phyloP scores from a whole-genome alignment of 495 filamentous ascomycete genomes.

The Penicillium robsamsonii region DNA sequence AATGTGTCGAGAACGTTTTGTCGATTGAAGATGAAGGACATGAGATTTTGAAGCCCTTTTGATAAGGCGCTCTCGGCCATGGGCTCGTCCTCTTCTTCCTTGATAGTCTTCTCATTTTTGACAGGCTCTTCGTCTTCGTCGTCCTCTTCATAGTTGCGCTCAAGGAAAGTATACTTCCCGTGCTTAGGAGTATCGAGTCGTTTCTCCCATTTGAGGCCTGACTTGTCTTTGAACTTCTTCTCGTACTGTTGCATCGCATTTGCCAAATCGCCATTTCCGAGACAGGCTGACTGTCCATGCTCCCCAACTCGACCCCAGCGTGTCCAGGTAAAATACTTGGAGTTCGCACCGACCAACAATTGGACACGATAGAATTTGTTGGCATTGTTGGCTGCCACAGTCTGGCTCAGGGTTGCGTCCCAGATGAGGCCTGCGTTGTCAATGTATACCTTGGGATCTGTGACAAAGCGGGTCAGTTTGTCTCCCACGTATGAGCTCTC shows the following conservation, averaged over 20 bases:
- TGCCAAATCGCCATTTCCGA: conserved; percentile 41
- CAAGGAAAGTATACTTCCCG: conserved; percentile 75
- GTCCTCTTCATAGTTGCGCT: conserved; percentile 64
- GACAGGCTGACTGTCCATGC: conserved; percentile 53
- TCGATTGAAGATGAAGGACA: conserved; percentile 81
- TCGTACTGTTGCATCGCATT: conserved; percentile 57
- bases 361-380: conserved; percentile 76
- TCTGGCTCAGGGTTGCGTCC: conserved; percentile 53
- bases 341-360: conserved; percentile 28
- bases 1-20: conserved; percentile 61
- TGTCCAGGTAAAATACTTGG: conserved; percentile 57
- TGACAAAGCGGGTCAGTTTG: background rate
- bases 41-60: conserved; percentile 59
- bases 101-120: conserved; percentile 13
- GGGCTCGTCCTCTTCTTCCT: conserved; percentile 30
- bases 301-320: conserved; percentile 82
- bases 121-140: conserved; percentile 49
- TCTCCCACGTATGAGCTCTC: background rate
- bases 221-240: conserved; percentile 77
- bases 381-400: conserved; percentile 53
- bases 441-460: conserved; percentile 57
- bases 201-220: conserved; percentile 65
- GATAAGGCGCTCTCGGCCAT: conserved; percentile 54
- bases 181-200: conserved; percentile 57
- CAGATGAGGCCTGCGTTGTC: conserved; percentile 61